A percentile compares a stretch with the other conserved stretches of the same genome.
These are phyloP conservation scores for Cyphellophora attinorum DNA, from an alignment of 2,329 filamentous ascomycete species.

Conservation along the genomic window DNA sequence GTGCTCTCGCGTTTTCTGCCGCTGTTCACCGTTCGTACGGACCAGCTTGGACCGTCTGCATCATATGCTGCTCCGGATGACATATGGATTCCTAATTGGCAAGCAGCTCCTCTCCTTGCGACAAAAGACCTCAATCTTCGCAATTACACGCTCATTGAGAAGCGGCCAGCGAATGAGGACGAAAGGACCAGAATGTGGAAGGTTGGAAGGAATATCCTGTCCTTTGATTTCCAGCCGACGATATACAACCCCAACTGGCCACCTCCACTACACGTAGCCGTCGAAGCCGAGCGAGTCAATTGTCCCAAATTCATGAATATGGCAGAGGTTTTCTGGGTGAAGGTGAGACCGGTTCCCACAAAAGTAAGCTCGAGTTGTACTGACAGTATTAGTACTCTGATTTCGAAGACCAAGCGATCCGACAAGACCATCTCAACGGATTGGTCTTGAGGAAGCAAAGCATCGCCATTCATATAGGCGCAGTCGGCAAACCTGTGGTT, in stretches of 20 bases:
- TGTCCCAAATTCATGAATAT: conserved; percentile 40
- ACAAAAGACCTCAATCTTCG: conserved; percentile 40
- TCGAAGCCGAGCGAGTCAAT: conserved; percentile 32
- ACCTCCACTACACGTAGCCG: conserved; percentile 29
- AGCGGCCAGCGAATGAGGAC: conserved; percentile 29
- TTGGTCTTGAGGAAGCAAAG: conserved; percentile 9
- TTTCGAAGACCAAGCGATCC: conserved; percentile 39
- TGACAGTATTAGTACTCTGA: conserved; percentile 31
- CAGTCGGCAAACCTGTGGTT: no score
- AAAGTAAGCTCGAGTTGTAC: conserved; percentile 7
- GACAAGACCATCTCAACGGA: conserved; percentile 32
- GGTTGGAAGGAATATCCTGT: conserved; percentile 34
- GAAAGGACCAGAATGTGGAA: conserved; percentile 39
- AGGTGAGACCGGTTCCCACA: conserved; percentile 25
- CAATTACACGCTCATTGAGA: conserved; percentile 33
- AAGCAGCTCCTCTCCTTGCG: conserved; percentile 38
- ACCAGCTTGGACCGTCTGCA: conserved; percentile 32
- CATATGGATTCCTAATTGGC: conserved; percentile 39
- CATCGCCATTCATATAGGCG: conserved; percentile 12
- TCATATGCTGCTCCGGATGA: conserved; percentile 28
- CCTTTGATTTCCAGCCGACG: conserved; percentile 30
- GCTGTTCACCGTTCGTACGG: conserved; percentile 32
- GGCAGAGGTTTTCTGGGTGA: conserved; percentile 43
- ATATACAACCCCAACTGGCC: conserved; percentile 27
- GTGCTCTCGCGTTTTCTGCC: conserved; percentile 37